A percentile compares a stretch with the other conserved stretches of the same genome.
phyloP scores from a whole-genome alignment of 164 flowering plant species.

The Magnolia officinalis region DNA sequence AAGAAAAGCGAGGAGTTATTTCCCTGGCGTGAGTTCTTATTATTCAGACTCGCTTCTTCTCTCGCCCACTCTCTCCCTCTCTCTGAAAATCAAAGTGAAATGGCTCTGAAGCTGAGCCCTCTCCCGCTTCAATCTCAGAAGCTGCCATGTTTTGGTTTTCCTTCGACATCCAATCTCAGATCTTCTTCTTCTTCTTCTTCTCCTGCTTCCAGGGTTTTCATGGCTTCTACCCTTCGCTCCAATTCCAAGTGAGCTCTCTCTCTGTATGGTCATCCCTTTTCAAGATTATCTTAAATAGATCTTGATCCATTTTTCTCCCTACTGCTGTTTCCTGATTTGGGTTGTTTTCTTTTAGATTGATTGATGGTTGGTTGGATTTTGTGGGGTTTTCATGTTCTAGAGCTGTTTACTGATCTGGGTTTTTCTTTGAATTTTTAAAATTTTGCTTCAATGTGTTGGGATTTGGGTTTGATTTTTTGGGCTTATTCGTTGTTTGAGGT shows the following conservation, averaged over 20 bases:
- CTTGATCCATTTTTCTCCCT: neutral
- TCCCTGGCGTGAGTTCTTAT: no score
- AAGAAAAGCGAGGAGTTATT: no score
- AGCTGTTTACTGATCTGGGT: neutral
- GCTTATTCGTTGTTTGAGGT: no score
- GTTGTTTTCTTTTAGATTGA: neutral
- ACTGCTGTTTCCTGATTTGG: neutral
- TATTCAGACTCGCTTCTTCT: neutral
- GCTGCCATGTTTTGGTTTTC: constrained; percentile 36
- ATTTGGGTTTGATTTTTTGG: constrained; percentile 16
- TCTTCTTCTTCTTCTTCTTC: constrained; percentile 34
- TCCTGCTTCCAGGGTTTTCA: constrained; percentile 31
- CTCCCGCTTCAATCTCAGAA: constrained; percentile 35
- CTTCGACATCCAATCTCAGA: constrained; percentile 39
- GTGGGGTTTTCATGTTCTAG: neutral
- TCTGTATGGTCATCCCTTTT: neutral
- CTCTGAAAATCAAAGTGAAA: neutral
- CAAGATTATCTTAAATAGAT: no score
- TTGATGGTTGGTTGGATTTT: neutral
- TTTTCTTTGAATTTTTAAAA: neutral
- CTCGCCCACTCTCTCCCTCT: constrained; percentile 3
- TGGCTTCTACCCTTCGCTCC: constrained; percentile 61
- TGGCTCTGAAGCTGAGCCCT: constrained; percentile 55
- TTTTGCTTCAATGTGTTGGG: constrained; percentile 12
- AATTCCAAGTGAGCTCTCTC: constrained; percentile 37